Percentiles rank a stretch among this genome's conserved stretches.
Evolutionary conservation across 257 asterid species (phyloP).

Genomic region (Mentha longifolia): DNA sequence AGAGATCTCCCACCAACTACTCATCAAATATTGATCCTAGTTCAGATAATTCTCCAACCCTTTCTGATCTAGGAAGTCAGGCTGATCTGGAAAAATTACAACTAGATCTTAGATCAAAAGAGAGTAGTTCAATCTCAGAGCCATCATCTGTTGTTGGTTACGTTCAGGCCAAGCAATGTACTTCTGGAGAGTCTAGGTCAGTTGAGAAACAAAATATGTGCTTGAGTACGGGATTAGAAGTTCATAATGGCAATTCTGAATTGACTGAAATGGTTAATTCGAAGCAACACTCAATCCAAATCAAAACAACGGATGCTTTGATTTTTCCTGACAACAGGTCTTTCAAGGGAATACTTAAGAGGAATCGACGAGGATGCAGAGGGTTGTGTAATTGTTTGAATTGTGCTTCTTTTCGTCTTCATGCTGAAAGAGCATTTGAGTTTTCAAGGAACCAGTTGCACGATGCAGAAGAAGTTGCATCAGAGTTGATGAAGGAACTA

Average conservation of each 20-base stretch:
- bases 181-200: conserved; percentile 30
- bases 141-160: conserved; percentile 32
- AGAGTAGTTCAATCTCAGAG: conserved; percentile 22
- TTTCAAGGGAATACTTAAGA: conserved; percentile 69
- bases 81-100: conserved; percentile 28
- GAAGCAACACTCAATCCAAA: conserved; percentile 29
- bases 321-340: conserved; percentile 30
- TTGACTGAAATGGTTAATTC: conserved; percentile 25
- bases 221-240: conserved; percentile 29
- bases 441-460: conserved; percentile 84
- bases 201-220: conserved; percentile 27
- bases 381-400: conserved; percentile 82
- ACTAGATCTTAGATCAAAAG: conserved; percentile 26
- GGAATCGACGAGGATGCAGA: conserved; percentile 78
- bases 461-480: conserved; percentile 75
- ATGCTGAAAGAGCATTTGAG: conserved; percentile 81
- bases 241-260: conserved; percentile 18
- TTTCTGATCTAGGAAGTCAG: conserved; percentile 10
- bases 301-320: conserved; percentile 27
- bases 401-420: conserved; percentile 84
- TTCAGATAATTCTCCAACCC: conserved; percentile 31
- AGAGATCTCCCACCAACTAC: conserved; percentile 24
- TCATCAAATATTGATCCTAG: conserved; percentile 31
- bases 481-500: conserved; percentile 64
- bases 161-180: conserved; percentile 30